Percentiles rank a stretch among this genome's conserved stretches.
These are phyloP conservation scores for Neofusicoccum laricinum DNA, from an alignment of 2,329 filamentous ascomycete genomes.

Conservation along the genomic window DNA sequence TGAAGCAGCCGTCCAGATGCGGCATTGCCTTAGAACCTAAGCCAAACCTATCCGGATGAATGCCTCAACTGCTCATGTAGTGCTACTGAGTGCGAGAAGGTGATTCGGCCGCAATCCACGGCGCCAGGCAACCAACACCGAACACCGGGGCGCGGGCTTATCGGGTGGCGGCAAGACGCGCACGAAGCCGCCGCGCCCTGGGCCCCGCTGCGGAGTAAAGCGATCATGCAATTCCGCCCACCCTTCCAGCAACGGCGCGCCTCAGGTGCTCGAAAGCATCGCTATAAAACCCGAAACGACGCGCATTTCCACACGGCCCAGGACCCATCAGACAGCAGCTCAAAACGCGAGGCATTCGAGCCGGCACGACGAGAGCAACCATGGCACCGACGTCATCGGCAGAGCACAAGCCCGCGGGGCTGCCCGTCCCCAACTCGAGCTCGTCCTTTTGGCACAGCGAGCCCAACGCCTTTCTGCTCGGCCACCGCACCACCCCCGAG, in stretches of 20 bases:
- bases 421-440: conserved; percentile 62
- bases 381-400: conserved; percentile 12
- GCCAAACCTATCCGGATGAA: no score
- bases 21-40: no score
- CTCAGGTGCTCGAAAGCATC: neutral
- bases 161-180: neutral
- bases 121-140: neutral
- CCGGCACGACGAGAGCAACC: neutral
- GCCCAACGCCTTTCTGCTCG: conserved; percentile 61
- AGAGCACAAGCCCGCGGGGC: conserved; percentile 29
- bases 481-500: conserved; percentile 64
- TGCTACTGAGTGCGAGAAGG: no score
- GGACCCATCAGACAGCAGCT: neutral
- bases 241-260: neutral
- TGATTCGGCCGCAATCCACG: no score
- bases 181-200: neutral
- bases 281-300: neutral
- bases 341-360: neutral
- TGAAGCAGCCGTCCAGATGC: no score
- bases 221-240: conserved; percentile 6
- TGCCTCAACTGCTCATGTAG: no score
- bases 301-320: neutral
- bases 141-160: conserved; percentile 1
- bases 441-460: conserved; percentile 72
- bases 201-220: conserved; percentile 9